A percentile compares a stretch with the other conserved stretches of the same genome.
phyloP scores from a whole-genome alignment of 495 filamentous ascomycete species.

The Penicillium coffeae region DNA sequence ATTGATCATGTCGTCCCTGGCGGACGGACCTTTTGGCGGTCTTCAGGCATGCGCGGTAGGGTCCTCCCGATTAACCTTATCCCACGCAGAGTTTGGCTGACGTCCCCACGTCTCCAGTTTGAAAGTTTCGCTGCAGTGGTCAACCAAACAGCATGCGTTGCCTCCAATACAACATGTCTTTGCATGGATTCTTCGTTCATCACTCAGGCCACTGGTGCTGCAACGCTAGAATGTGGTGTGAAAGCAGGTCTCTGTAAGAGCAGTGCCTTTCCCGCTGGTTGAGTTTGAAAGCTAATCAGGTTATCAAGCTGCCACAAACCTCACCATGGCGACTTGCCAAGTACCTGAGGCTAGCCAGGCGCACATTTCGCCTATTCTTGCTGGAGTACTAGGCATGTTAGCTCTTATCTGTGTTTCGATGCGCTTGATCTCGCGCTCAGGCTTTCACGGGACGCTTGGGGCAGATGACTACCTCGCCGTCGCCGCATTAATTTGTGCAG shows the following conservation, averaged over 20 bases:
- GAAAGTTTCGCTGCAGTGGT: neutral
- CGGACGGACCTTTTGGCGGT: neutral
- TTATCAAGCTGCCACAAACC: constrained; percentile 17
- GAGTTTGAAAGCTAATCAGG: neutral
- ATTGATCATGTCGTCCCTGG: neutral
- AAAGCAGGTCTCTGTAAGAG: constrained; percentile 12
- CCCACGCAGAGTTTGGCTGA: neutral
- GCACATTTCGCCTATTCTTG: constrained; percentile 11
- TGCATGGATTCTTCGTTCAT: constrained; percentile 6
- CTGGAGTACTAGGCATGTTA: constrained; percentile 17
- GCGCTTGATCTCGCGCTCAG: constrained; percentile 11
- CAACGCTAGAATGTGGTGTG: constrained; percentile 7
- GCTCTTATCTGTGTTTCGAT: constrained; percentile 17
- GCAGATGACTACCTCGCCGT: constrained; percentile 21
- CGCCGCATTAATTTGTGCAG: constrained; percentile 13
- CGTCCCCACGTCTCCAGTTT: neutral
- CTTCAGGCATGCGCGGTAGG: constrained; percentile 8
- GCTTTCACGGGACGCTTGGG: constrained; percentile 17
- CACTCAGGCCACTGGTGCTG: constrained; percentile 9
- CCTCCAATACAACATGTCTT: constrained; percentile 8
- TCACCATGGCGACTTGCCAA: constrained; percentile 15
- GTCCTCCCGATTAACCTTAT: neutral
- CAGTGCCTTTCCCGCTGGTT: neutral
- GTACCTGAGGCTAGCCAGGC: constrained; percentile 12
- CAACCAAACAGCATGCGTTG: constrained; percentile 2